A percentile compares a stretch with the other conserved stretches of the same genome.
These are phyloP conservation scores for Edaphochlamys debaryana DNA, from an alignment of 139 green algal species.

Conservation along the genomic window DNA sequence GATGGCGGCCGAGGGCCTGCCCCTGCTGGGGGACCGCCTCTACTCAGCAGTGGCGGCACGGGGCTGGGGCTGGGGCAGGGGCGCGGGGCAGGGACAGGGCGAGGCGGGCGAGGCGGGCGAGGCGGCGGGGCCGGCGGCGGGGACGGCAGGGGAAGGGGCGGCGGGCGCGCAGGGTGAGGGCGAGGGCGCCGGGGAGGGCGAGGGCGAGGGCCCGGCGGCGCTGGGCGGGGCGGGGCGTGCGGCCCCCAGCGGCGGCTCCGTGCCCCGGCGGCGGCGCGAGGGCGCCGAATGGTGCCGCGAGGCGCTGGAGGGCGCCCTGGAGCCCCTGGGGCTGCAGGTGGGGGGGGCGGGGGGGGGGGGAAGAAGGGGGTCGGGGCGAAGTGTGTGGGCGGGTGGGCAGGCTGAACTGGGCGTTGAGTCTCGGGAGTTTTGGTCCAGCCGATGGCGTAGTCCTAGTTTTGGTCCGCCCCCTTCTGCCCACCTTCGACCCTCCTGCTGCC, in stretches of 20 bases:
- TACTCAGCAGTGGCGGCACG: constrained; percentile 62
- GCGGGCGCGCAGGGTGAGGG: not conserved
- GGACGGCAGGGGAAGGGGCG: not conserved
- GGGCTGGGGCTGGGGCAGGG: not conserved
- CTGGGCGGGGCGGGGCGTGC: not conserved
- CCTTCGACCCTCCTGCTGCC: too few relatives aligned
- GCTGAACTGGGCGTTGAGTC: not conserved
- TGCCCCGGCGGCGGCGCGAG: too few relatives aligned
- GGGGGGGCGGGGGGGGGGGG: not conserved
- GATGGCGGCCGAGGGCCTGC: constrained; percentile 71
- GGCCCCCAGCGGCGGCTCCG: too few relatives aligned
- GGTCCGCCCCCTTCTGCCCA: not conserved
- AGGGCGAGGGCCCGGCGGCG: too few relatives aligned
- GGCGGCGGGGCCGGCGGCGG: not conserved
- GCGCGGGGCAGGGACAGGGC: not conserved
- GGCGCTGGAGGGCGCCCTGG: constrained; percentile 9
- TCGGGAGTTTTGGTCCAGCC: not conserved
- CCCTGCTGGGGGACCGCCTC: constrained; percentile 79
- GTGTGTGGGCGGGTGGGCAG: not conserved
- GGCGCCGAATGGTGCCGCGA: not conserved
- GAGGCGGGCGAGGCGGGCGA: not conserved
- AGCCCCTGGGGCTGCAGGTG: constrained; percentile 19
- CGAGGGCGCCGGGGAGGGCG: not conserved
- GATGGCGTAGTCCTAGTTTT: too few relatives aligned
- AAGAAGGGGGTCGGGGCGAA: not conserved